These are phyloP conservation scores for Gamarada debralockiae DNA, from an alignment of 495 filamentous ascomycete species.

Conservation along the genomic window DNA sequence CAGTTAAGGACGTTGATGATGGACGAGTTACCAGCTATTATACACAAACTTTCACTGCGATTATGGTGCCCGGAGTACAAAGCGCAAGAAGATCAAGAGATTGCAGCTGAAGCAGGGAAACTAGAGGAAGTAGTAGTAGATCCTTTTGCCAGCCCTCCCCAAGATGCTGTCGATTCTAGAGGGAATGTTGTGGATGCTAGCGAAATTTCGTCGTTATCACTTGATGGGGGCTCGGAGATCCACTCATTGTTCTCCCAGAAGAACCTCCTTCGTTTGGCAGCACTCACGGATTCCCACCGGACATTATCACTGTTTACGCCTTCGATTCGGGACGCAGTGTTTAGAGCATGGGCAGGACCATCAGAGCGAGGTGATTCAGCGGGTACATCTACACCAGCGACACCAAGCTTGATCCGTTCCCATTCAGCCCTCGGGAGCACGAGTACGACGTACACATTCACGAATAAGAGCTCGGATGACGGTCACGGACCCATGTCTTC, in stretches of 20 bases:
- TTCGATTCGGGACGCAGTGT: slow-evolving; percentile 76
- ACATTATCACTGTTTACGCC: slow-evolving; percentile 88
- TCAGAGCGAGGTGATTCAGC: slow-evolving; percentile 63
- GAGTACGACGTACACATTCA: slow-evolving; percentile 60
- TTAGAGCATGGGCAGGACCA: slow-evolving; percentile 86
- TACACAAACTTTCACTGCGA: slow-evolving; percentile 85
- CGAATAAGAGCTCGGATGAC: slow-evolving; percentile 41
- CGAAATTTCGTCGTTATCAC: slow-evolving; percentile 68
- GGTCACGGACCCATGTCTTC: slow-evolving; percentile 40
- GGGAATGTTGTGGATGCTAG: slow-evolving; percentile 72
- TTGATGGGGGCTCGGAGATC: slow-evolving; percentile 70
- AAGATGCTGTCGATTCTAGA: slow-evolving; percentile 70
- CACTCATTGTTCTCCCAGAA: slow-evolving; percentile 88
- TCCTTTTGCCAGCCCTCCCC: slow-evolving; percentile 73
- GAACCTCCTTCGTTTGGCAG: slow-evolving; percentile 73
- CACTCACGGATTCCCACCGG: slow-evolving; percentile 75
- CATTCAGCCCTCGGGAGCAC: slow-evolving; percentile 59
- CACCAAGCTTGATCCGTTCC: slow-evolving; percentile 50
- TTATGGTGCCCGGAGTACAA: slow-evolving; percentile 88
- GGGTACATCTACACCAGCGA: slow-evolving; percentile 50
- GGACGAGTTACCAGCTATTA: slow-evolving; percentile 95
- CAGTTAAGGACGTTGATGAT: slow-evolving; percentile 90
- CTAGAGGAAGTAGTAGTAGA: slow-evolving; percentile 49
- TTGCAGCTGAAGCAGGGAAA: slow-evolving; percentile 16
- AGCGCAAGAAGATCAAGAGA: slow-evolving; percentile 52